A percentile compares a stretch with the other conserved stretches of the same genome.
These are phyloP conservation scores for Xerocomellus intermedius DNA, from an alignment of 768 basidiomycete genomes.

Conservation along the genomic window DNA sequence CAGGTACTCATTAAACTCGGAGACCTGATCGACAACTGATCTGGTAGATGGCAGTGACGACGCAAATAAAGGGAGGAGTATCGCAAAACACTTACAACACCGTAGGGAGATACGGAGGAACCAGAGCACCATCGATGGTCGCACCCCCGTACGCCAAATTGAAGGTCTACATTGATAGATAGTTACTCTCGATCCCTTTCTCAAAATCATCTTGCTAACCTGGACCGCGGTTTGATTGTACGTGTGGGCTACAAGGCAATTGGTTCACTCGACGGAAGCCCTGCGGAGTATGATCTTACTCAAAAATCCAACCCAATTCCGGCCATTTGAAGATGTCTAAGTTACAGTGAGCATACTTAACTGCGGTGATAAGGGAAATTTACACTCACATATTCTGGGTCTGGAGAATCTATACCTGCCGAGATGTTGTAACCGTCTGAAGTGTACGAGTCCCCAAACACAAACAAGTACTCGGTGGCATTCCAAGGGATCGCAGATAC, in stretches of 20 bases:
- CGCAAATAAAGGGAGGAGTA: neutral
- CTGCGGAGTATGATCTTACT: constrained; percentile 32
- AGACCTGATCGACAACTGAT: constrained; percentile 52
- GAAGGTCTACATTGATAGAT: constrained; percentile 43
- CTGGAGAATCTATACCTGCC: constrained; percentile 49
- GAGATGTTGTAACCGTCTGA: constrained; percentile 60
- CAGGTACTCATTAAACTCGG: constrained; percentile 49
- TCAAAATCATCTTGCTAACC: constrained; percentile 27
- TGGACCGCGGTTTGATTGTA: constrained; percentile 56
- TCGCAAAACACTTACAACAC: constrained; percentile 46
- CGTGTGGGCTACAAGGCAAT: constrained; percentile 37
- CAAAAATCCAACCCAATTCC: constrained; percentile 58
- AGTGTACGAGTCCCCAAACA: constrained; percentile 66
- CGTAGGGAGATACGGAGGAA: constrained; percentile 49
- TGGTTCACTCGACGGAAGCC: neutral
- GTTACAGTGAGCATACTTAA: constrained; percentile 1
- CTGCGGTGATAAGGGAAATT: neutral
- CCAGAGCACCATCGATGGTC: constrained; percentile 58
- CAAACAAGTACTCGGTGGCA: constrained; percentile 53
- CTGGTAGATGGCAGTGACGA: constrained; percentile 3
- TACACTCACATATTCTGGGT: constrained; percentile 48
- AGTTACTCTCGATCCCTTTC: neutral
- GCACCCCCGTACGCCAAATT: constrained; percentile 69
- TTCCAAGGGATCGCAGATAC: constrained; percentile 43
- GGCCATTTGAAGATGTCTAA: constrained; percentile 60